Conservation (phyloP, 305 asterid genomes). For the Solanum hybrid region DNA sequence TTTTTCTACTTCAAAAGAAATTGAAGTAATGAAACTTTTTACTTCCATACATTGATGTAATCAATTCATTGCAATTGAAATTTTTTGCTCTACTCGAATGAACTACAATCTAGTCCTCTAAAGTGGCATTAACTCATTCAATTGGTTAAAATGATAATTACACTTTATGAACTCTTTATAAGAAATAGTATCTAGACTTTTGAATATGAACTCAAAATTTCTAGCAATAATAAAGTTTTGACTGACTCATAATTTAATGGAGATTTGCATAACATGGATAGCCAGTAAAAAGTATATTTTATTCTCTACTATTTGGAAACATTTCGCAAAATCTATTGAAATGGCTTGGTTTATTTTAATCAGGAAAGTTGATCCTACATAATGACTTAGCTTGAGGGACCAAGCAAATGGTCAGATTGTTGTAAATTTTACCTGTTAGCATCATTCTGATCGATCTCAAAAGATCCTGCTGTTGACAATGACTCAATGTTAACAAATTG, state of each 20-base stretch:
- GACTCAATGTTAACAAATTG: background rate
- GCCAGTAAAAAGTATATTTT: background rate
- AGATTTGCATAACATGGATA: background rate
- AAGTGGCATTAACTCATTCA: background rate
- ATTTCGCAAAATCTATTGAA: background rate
- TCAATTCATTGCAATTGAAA: background rate
- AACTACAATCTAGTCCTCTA: too few species aligned
- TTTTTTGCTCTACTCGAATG: background rate
- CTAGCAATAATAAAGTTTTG: background rate
- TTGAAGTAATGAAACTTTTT: background rate
- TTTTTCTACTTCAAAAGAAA: background rate
- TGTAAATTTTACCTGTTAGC: background rate
- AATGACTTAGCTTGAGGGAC: background rate
- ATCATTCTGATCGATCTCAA: background rate
- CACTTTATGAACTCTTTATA: background rate
- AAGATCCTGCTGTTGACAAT: background rate
- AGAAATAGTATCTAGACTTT: background rate
- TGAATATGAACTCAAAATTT: background rate
- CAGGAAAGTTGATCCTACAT: background rate
- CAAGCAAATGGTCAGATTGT: background rate
- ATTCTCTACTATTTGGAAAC: background rate
- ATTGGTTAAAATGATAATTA: background rate
- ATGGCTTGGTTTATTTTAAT: background rate
- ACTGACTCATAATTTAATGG: background rate
- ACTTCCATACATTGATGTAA: background rate